A percentile compares a stretch with the other conserved stretches of the same genome.
Evolutionary conservation across 768 basidiomycete genomes (phyloP).

Genomic region (Agaricus subrufescens): DNA sequence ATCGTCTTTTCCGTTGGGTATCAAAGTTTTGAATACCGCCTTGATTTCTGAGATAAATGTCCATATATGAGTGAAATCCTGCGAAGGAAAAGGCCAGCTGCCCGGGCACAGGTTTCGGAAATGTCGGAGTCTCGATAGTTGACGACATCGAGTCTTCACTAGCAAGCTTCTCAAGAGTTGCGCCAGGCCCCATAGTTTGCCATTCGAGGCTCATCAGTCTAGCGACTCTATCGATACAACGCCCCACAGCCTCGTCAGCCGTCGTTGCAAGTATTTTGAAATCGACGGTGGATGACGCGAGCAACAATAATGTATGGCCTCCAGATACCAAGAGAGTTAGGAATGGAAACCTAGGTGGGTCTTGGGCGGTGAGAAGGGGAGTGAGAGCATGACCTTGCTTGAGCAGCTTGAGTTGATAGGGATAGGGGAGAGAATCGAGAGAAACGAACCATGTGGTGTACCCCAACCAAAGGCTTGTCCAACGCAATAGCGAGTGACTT

Average conservation of each 20-base stretch:
- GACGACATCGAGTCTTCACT: conserved; percentile 25
- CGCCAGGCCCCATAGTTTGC: conserved; percentile 63
- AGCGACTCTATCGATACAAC: conserved; percentile 81
- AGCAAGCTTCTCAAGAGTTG: conserved; percentile 76
- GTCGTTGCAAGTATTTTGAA: conserved; percentile 76
- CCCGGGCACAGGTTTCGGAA: conserved; percentile 47
- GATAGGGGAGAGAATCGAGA: not conserved
- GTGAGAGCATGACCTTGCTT: conserved; percentile 95
- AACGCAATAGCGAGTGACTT: conserved; percentile 77
- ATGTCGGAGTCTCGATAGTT: conserved; percentile 27
- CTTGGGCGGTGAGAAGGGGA: conserved; percentile 53
- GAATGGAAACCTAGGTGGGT: conserved; percentile 72
- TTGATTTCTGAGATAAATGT: conserved; percentile 44
- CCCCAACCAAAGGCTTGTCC: conserved; percentile 78
- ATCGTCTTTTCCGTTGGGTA: conserved; percentile 30
- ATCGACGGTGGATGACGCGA: conserved; percentile 51
- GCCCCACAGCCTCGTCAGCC: conserved; percentile 70
- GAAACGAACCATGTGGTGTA: conserved; percentile 86
- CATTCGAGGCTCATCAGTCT: conserved; percentile 64
- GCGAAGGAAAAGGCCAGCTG: conserved; percentile 74
- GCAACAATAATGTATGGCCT: conserved; percentile 88
- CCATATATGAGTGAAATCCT: conserved; percentile 68
- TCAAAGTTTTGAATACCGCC: conserved; percentile 41
- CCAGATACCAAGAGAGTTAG: conserved; percentile 86
- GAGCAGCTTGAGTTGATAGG: conserved; percentile 1